Base-by-base conservation (phyloP, 805 yeast genomes). In the Yarrowia alimentaria region DNA sequence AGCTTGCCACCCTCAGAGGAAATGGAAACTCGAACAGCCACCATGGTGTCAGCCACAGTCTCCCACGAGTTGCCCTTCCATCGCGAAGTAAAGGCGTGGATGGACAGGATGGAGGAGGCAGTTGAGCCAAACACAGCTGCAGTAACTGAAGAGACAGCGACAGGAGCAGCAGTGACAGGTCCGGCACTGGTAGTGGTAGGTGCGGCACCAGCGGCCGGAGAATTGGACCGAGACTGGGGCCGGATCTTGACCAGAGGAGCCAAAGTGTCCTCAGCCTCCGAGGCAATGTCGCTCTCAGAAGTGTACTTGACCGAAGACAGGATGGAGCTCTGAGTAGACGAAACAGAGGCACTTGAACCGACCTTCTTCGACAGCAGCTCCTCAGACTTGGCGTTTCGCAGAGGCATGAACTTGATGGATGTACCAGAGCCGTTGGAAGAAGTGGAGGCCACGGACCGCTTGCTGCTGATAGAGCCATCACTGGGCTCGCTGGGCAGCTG, bases 61-160 rank as follows among this genome's bases (percentile, higher is more conserved):
- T 30, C 50, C 50, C 50, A 43, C 5, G 35, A 8, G 35, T 30
- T 30, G n/a, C 37, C 50, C 50, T 43, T 43, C 50, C 50, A 43
- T 12, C 37, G 20, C 3, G 50, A 43, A 10, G 47, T 40, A 19
- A 40, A 40, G 6, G 47, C 47, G 32, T 19, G 18, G 25, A 40
- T 33, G 10, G 32, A 13, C 25, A 26, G 28, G 47, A 40, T 40
- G 18, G 33, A 19, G 14, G 47, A 26, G n/a, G n/a, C n/a, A n/a
- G n/a, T n/a, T n/a, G n/a, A 12, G 43, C 14, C 14, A 37, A 30
- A 17, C 22, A 24, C 43, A n/a, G n/a, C n/a, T n/a, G n/a, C n/a
- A n/a, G n/a, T n/a, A n/a, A n/a, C n/a, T n/a, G n/a, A n/a, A n/a
- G n/a, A n/a, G n/a, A n/a, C n/a, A n/a, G n/a, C n/a, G n/a, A n/a